Evolutionary conservation across 106 monocot species (phyloP).

Genomic region (Iris macrosiphon): DNA sequence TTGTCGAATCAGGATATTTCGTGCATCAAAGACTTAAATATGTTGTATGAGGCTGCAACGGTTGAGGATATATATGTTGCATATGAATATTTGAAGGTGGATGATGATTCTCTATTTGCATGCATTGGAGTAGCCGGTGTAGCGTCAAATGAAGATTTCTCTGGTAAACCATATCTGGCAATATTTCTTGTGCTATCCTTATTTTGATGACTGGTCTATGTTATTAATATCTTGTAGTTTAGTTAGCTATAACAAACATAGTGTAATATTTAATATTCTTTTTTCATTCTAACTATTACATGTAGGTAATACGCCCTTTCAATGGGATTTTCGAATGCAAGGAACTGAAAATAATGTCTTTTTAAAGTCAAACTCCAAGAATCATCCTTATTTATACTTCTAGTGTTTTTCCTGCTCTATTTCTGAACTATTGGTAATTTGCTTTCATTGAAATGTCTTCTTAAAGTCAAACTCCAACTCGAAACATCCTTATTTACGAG

Average conservation of each 20-base stretch:
- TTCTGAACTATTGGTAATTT: too few relatives aligned
- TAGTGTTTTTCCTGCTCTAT: too few relatives aligned
- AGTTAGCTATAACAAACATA: background rate
- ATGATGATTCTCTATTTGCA: constrained; percentile 85
- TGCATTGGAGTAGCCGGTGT: constrained; percentile 90
- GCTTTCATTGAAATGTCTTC: too few relatives aligned
- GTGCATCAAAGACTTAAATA: constrained; percentile 75
- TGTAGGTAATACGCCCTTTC: background rate
- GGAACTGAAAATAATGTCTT: background rate
- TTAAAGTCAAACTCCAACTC: too few relatives aligned
- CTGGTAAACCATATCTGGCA: constrained; percentile 31
- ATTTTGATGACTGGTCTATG: background rate
- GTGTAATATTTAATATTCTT: background rate
- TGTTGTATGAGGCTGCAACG: constrained; percentile 79
- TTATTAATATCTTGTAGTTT: background rate
- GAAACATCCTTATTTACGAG: too few relatives aligned
- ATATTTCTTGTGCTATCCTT: too few relatives aligned
- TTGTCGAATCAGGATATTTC: constrained; percentile 49
- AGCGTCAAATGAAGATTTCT: constrained; percentile 49
- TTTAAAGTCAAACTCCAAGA: too few relatives aligned
- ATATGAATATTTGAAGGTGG: constrained; percentile 80
- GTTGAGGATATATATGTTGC: constrained; percentile 90
- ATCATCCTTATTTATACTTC: too few relatives aligned
- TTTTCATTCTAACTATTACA: background rate
- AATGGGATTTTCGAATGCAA: background rate